These are phyloP conservation scores for Sanghuangporus weigelae DNA, from an alignment of 1,284 basidiomycete genomes.

Conservation along the genomic window DNA sequence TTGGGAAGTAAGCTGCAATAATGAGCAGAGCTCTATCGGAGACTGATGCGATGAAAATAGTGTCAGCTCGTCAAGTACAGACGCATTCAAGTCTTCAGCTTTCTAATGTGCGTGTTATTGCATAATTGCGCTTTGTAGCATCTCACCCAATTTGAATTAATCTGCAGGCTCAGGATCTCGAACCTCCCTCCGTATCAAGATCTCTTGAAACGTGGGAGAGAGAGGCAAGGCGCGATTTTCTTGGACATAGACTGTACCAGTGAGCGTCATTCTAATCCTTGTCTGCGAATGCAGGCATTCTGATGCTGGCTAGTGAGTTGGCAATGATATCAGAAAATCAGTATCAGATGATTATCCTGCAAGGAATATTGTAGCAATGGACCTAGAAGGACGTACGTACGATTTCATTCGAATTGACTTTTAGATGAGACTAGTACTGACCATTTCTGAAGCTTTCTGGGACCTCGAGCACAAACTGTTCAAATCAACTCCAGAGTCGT, in stretches of 20 bases:
- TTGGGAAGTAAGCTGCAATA: constrained; percentile 6
- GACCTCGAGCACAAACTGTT: constrained; percentile 32
- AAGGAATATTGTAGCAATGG: constrained; percentile 23
- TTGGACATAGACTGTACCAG: constrained; percentile 46
- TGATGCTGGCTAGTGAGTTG: constrained; percentile 16
- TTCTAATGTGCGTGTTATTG: constrained; percentile 15
- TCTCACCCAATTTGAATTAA: not conserved
- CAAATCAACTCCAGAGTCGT: constrained; percentile 25
- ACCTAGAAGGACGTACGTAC: constrained; percentile 22
- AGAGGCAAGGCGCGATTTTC: constrained; percentile 40
- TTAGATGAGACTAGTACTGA: not conserved
- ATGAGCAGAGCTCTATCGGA: not conserved
- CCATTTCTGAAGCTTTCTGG: constrained; percentile 26
- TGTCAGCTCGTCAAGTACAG: constrained; percentile 16
- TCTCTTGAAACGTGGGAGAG: constrained; percentile 34
- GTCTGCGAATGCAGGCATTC: not conserved
- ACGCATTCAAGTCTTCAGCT: constrained; percentile 19
- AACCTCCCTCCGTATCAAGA: constrained; percentile 39
- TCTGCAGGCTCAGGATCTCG: constrained; percentile 34
- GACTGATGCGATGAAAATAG: not conserved
- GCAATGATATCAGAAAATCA: constrained; percentile 24
- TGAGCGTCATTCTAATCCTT: constrained; percentile 27
- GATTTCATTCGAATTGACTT: not conserved
- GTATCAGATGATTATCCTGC: constrained; percentile 25
- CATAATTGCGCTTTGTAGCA: not conserved